Percentiles rank a stretch among this genome's conserved stretches.
phyloP scores from a whole-genome alignment of 2,329 filamentous ascomycete species.

The Alternaria novae-zelandiae region DNA sequence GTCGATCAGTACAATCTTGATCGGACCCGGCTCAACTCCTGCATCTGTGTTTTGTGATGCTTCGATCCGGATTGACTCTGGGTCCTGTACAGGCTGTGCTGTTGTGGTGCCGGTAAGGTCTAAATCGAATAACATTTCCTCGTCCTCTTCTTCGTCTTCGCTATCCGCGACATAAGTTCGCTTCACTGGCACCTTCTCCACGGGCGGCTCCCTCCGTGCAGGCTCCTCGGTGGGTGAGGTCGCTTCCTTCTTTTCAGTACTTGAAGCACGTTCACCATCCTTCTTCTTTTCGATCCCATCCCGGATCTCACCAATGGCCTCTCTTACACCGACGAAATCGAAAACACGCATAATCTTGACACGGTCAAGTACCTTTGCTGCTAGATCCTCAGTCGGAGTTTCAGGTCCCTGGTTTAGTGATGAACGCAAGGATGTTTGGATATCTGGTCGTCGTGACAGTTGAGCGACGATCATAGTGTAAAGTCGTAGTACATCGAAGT shows the following conservation, averaged over 20 bases:
- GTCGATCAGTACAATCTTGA: conserved; percentile 49
- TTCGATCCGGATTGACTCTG: background rate
- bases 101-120: background rate
- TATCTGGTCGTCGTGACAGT: conserved; percentile 14
- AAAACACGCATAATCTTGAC: conserved; percentile 60
- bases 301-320: conserved; percentile 54
- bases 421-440: background rate
- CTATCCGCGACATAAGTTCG: conserved; percentile 42
- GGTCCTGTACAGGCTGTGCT: background rate
- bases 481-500: conserved; percentile 53
- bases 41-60: background rate
- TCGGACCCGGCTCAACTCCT: background rate
- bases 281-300: conserved; percentile 38
- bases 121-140: conserved; percentile 49
- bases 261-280: background rate
- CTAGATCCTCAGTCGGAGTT: conserved; percentile 30
- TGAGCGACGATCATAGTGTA: conserved; percentile 39
- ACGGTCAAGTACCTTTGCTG: conserved; percentile 49
- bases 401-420: background rate
- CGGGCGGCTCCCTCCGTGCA: background rate
- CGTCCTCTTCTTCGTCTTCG: conserved; percentile 44
- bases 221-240: conserved; percentile 4
- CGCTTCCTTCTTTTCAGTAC: conserved; percentile 29
- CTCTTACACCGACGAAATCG: conserved; percentile 56
- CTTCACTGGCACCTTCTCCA: conserved; percentile 1